phyloP scores from a whole-genome alignment of 1,284 basidiomycete species.

The Erythrobasidium hasegawianum region DNA sequence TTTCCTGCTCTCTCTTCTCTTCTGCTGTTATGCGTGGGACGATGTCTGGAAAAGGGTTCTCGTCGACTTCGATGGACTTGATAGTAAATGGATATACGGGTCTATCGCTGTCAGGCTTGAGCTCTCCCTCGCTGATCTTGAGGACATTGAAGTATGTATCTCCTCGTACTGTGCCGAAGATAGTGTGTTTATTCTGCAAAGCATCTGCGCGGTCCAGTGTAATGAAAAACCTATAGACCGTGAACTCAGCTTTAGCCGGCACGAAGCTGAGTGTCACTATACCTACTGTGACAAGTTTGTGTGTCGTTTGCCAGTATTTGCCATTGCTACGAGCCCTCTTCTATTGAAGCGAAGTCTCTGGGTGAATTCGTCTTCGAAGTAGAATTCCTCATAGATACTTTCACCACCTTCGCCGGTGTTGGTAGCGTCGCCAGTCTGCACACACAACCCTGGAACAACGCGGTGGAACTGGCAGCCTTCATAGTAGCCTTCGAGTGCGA shows the following conservation, averaged over 20 bases:
- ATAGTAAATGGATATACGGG: slow-evolving; percentile 91
- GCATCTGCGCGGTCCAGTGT: slow-evolving; percentile 75
- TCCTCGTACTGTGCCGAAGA: slow-evolving; percentile 46
- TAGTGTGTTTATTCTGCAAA: slow-evolving; percentile 57
- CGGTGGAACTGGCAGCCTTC: slow-evolving; percentile 92
- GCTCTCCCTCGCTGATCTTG: slow-evolving; percentile 75
- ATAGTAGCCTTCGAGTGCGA: slow-evolving; percentile 80
- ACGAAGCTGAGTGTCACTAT: slow-evolving; percentile 55
- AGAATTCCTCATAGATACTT: slow-evolving; percentile 45
- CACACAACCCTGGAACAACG: slow-evolving; percentile 56
- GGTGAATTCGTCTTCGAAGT: slow-evolving; percentile 42
- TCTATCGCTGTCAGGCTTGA: slow-evolving; percentile 60
- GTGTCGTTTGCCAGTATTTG: slow-evolving; percentile 67
- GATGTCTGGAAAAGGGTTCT: slow-evolving; percentile 84
- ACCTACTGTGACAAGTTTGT: slow-evolving; percentile 51
- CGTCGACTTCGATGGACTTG: slow-evolving; percentile 71
- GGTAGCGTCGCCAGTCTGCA: slow-evolving; percentile 92
- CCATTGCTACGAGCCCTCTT: slow-evolving; percentile 89
- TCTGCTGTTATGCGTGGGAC: slow-evolving; percentile 92
- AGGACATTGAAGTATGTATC: slow-evolving; percentile 51
- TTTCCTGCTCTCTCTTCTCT: slow-evolving; percentile 75
- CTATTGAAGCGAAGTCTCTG: slow-evolving; percentile 75
- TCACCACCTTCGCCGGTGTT: slow-evolving; percentile 84
- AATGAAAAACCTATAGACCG: slow-evolving; percentile 68
- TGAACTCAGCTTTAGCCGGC: not conserved